Base-by-base conservation (phyloP, 179 eudicot genomes). In the Beta macrorhiza region DNA sequence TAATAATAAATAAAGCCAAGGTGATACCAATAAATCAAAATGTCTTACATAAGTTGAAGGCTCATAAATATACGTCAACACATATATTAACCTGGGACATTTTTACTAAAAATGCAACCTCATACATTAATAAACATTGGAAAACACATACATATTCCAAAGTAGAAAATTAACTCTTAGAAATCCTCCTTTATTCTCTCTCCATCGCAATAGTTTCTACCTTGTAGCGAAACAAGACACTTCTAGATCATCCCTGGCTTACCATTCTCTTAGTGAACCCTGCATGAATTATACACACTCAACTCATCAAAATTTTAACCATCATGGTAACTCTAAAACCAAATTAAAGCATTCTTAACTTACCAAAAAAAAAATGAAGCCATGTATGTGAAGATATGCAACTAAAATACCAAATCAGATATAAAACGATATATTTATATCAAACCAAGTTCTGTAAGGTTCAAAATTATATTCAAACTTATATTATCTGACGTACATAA, bases 231-330 rank as follows among this genome's bases (percentile, higher is more conserved):
- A 19, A 15, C 16, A 12, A 12, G 17, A 15, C 59, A 25, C 16
- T 65, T 29, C 16, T 65, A 65, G 69, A 65, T 71, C 75, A 70
- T 49, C 29, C 2, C 10, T 45, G 44, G 57, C 16, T n/a, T n/a
- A 3, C 17, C 62, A 25, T 7, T 52, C 45, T 52, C 63, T 78
- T 19, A 78, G 3, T 67, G 80, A 19, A 78, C 62, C 62, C 80
- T 78, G 74, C 80, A 67, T 67, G 17, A 12, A 14, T 67, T n/a
- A 42, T 11, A 14, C 37, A 44, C 42, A 37, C 14, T 0, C 51
- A 17, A 44, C 1, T 17, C 15, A 70, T 15, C 20, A 45, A 11
- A 25, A 49, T 49, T 3, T 49, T 7, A 5, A 49, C 53, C 53
- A 49, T 49, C 7, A 49, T 49, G 53, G 53, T 49, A 49, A 49